Percentiles rank a stretch among this genome's conserved stretches.
These are phyloP conservation scores for Candida lessepsii DNA, from an alignment of 805 yeast species.

Conservation along the genomic window DNA sequence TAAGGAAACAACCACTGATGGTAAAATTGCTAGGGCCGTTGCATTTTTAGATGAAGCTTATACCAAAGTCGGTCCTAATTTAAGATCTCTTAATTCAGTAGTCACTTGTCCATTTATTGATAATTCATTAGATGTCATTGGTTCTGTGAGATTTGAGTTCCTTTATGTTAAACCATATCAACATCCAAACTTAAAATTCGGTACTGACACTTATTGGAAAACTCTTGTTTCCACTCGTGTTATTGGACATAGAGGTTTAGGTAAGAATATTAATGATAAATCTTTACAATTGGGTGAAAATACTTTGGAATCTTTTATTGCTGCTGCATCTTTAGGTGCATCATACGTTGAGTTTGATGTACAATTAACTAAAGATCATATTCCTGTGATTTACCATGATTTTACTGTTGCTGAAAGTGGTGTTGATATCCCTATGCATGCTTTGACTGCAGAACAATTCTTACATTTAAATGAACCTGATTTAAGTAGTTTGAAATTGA, in stretches of 20 bases:
- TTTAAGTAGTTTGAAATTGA: conserved; percentile 2
- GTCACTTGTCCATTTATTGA: conserved; percentile 77
- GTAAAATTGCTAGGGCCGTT: conserved; percentile 74
- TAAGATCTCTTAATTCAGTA: conserved; percentile 63
- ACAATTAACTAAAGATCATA: conserved; percentile 84
- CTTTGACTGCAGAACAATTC: conserved; percentile 85
- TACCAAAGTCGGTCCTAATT: conserved; percentile 65
- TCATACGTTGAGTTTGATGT: conserved; percentile 97
- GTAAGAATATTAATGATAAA: conserved; percentile 73
- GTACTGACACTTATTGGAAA: conserved; percentile 85
- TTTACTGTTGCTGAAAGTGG: conserved; percentile 94
- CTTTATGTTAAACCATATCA: conserved; percentile 68
- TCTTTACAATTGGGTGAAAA: conserved; percentile 93
- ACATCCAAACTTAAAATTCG: conserved; percentile 66
- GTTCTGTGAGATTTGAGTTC: conserved; percentile 73
- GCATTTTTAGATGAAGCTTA: conserved; percentile 62
- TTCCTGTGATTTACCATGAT: conserved; percentile 94
- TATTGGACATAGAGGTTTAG: conserved; percentile 94
- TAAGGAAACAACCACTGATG: conserved; percentile 13
- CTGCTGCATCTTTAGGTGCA: conserved; percentile 95
- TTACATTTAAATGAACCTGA: conserved; percentile 48
- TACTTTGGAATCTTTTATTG: conserved; percentile 90
- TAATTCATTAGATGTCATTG: conserved; percentile 70
- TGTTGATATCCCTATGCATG: conserved; percentile 94
- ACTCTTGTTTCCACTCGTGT: conserved; percentile 84